A percentile compares a stretch with the other conserved stretches of the same genome.
Evolutionary conservation across 2,329 filamentous ascomycete species (phyloP).

Genomic region (Talaromyces sp.): DNA sequence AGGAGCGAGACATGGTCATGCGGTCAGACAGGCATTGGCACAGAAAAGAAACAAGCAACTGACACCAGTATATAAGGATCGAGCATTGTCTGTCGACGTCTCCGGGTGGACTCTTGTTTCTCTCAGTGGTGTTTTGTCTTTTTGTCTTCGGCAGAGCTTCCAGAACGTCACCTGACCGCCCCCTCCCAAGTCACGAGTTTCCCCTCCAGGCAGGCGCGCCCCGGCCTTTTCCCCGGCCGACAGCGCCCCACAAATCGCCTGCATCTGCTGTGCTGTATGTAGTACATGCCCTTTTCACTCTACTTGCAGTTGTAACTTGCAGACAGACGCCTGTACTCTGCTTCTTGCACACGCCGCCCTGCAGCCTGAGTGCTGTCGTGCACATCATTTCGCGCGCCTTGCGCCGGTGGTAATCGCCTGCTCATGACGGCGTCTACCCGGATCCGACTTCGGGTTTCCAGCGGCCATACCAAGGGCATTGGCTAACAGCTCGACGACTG

Average conservation of each 20-base stretch:
- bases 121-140: background rate
- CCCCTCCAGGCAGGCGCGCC: background rate
- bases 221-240: background rate
- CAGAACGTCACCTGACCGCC: background rate
- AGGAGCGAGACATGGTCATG: background rate
- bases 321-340: background rate
- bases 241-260: background rate
- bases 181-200: background rate
- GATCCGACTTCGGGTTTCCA: constrained; percentile 7
- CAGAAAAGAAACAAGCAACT: background rate
- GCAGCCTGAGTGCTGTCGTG: background rate
- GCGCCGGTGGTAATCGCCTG: background rate
- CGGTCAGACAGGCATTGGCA: background rate
- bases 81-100: background rate
- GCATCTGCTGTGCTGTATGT: background rate
- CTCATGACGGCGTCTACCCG: constrained; percentile 7
- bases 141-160: background rate
- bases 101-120: background rate
- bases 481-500: constrained; percentile 1
- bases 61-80: background rate
- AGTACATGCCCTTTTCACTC: background rate
- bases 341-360: background rate
- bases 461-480: constrained; percentile 8
- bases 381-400: background rate
- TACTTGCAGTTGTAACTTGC: background rate